Percentiles rank a stretch among this genome's conserved stretches.
phyloP scores from a whole-genome alignment of 1,284 basidiomycete genomes.

The Trichosporon coremiiforme region DNA sequence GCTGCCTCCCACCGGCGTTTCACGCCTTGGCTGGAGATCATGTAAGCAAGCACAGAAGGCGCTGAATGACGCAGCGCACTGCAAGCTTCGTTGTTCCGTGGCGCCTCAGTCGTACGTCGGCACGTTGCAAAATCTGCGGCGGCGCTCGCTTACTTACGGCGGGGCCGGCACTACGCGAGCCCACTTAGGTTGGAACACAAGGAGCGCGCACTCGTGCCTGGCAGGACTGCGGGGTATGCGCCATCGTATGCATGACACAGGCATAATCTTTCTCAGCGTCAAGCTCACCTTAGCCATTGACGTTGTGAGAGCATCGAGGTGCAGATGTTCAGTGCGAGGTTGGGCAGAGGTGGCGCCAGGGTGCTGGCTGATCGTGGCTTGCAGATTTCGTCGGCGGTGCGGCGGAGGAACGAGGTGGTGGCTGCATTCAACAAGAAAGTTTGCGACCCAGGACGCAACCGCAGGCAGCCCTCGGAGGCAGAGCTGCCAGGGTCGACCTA shows the following conservation, averaged over 20 bases:
- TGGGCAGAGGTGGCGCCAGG: not conserved
- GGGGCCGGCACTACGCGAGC: not conserved
- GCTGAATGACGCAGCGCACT: not conserved
- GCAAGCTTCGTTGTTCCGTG: not conserved
- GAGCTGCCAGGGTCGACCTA: not conserved
- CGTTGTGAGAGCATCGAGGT: not conserved
- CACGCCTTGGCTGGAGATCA: not conserved
- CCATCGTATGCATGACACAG: not conserved
- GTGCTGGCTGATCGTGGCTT: not conserved
- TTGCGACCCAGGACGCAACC: not conserved
- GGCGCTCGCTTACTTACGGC: not conserved
- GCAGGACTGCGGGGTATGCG: not conserved
- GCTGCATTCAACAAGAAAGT: not conserved
- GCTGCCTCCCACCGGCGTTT: not conserved
- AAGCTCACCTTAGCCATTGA: not conserved
- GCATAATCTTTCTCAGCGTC: not conserved
- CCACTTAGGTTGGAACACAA: not conserved
- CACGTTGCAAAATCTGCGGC: not conserved
- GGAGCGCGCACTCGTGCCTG: not conserved
- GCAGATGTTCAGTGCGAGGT: not conserved
- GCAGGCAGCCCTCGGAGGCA: not conserved
- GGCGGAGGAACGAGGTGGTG: not conserved
- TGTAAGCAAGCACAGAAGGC: not conserved
- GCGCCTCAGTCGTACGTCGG: not conserved
- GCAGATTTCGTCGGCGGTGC: not conserved